Base-by-base conservation (phyloP, 352 stramenopile species). In the Globisporangium okanoganense region DNA sequence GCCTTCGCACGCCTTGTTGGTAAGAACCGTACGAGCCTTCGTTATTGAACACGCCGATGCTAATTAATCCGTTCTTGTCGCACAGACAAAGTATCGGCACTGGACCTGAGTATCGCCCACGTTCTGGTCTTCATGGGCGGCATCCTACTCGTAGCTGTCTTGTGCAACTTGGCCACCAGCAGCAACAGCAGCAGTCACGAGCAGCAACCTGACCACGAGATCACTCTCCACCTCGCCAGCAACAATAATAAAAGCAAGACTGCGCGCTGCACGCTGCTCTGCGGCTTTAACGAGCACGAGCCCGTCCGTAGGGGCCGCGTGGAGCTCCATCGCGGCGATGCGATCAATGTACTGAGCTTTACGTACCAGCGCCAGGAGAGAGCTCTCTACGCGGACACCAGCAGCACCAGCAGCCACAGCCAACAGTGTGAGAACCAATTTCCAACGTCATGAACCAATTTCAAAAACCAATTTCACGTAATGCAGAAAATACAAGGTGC, bases 401-500 rank as follows among this genome's bases (percentile, higher is more conserved):
- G 8, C 41, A 14, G 8, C 41, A 14, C 13, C 43, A 27, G 9
- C 43, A 27, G 9, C n/a, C 3, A 24, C 3, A 33, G 29, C 6
- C 43, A 8, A 18, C n/a, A 24, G 5, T 27, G 8, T n/a, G 18
- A 27, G 20, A 27, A 22, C 38, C 9, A 16, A 33, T 7, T 33
- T 33, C 29, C 43, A 27, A 49, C 20, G 40, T 22, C 40, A 5
- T 45, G 40, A 45, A 49, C n/a, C n/a, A 27, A 49, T 27, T 49
- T 45, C 18, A 7, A 22, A 20, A 45, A 45, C 18, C 40, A 45
- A 12, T 22, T 45, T 45, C 22, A 33, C 20, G 45, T 36, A n/a
- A 29, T 36, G 31, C n/a, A 31, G 25, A 53, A 53, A 53, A 53
- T 53, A 24, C 47, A 53, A 45, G 40, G 18, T 45, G 40, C 20